Conservation (phyloP, 2,329 filamentous ascomycete species). For the Zopfia rhizophila region DNA sequence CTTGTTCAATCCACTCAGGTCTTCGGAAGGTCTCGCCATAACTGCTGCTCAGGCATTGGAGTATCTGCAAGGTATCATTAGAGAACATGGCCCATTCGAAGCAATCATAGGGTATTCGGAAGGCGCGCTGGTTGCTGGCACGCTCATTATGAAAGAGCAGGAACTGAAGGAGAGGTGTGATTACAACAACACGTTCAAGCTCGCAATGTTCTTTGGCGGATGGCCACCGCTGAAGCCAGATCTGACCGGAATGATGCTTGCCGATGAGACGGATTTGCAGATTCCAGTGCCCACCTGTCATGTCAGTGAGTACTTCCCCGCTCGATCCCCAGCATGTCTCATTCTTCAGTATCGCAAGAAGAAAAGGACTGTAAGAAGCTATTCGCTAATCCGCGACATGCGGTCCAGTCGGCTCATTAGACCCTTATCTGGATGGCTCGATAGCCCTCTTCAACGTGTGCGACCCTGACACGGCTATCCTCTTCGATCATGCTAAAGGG, state of each 20-base stretch:
- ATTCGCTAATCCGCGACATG: conserved; percentile 3
- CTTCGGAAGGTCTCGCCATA: conserved; percentile 50
- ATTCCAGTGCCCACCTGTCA: conserved; percentile 57
- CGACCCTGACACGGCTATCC: conserved; percentile 66
- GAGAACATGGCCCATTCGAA: conserved; percentile 51
- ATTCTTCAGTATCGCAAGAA: neutral
- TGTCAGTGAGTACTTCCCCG: conserved; percentile 35
- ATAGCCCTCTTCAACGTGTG: conserved; percentile 72
- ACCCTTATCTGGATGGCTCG: conserved; percentile 70
- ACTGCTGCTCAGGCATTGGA: conserved; percentile 37
- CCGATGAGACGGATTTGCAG: conserved; percentile 53
- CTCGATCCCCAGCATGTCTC: neutral
- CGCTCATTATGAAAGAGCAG: conserved; percentile 37
- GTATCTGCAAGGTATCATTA: conserved; percentile 32
- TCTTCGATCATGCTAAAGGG: conserved; percentile 74
- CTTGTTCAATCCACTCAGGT: conserved; percentile 51
- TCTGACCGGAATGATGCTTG: conserved; percentile 45
- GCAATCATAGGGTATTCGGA: conserved; percentile 71
- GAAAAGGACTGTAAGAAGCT: neutral
- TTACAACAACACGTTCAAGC: conserved; percentile 49
- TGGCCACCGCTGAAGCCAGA: conserved; percentile 55
- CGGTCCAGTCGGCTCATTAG: conserved; percentile 45
- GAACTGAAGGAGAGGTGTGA: conserved; percentile 27
- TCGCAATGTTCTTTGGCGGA: conserved; percentile 61
- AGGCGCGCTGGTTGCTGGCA: conserved; percentile 66